A percentile compares a stretch with the other conserved stretches of the same genome.
Conservation (phyloP, 75 land plant genomes). For the Larix kaempferi region DNA sequence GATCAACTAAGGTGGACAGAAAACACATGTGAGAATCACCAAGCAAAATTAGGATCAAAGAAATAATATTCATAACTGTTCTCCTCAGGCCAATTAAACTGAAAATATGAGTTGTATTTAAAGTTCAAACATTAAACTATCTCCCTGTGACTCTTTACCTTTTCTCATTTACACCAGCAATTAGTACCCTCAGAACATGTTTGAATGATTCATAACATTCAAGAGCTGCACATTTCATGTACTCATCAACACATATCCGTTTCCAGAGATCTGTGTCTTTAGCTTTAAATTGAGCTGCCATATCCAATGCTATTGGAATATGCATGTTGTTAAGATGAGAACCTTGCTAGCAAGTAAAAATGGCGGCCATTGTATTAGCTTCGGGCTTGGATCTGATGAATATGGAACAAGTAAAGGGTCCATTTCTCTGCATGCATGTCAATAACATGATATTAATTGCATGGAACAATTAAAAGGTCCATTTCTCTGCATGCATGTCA, state of each 20-base stretch:
- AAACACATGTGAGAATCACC: background rate
- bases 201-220: conserved; percentile 86
- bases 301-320: conserved; percentile 84
- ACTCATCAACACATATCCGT: conserved; percentile 87
- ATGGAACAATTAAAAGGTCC: no score
- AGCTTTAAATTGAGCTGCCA: conserved; percentile 72
- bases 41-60: background rate
- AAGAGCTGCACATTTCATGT: conserved; percentile 87
- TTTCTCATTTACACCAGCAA: conserved; percentile 83
- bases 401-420: no score
- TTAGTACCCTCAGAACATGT: conserved; percentile 54
- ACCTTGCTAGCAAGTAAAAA: no score
- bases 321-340: conserved; percentile 36
- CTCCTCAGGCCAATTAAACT: background rate
- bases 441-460: no score
- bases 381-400: no score
- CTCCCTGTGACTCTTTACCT: conserved; percentile 30
- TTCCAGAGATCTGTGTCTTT: conserved; percentile 79
- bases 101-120: no score
- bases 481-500: no score
- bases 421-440: no score
- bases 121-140: no score
- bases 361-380: no score
- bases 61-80: background rate
- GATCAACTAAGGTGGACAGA: background rate